Evolutionary conservation across 306 rosid genomes (phyloP), one percentile per base, ranked within the genome.

Genomic region (Potentilla sterilis): DNA sequence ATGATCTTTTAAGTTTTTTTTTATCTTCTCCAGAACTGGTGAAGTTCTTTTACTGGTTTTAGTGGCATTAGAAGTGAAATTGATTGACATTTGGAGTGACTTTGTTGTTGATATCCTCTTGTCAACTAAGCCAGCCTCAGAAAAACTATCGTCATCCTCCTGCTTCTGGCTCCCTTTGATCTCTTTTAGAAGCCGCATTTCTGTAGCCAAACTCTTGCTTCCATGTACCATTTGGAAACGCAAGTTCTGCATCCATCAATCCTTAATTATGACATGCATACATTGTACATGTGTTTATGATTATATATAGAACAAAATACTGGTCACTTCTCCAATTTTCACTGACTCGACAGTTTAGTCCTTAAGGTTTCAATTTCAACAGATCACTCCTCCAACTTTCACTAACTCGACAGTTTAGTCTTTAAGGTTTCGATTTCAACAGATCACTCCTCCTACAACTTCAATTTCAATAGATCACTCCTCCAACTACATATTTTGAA

Each of bases 21-120:
- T 84, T 18, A 80, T 83, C 67, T 78, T 83, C 72, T 83, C 82
- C 54, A 48, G 58, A 70, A 75, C 58, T 52, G 85, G 79, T 61
- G 77, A 54, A 68, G 75, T 52, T 44, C 73, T 72, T 80, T 84
- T 90, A 54, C 83, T 84, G 59, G 82, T 77, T 80, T 86, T 80
- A 68, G 76, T 70, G 24, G 75, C 13, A 6, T 74, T 40, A 48
- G 92, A 80, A 52, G 84, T 75, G 72, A 86, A 83, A 58, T 86
- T 80, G 62, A 78, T 72, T 32, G 98, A 89, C 91, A 75, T 79
- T 75, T 86, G 82, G 46, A 86, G 84, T 54, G 92, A 85, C 49
- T 78, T 82, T 57, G 73, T 77, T 54, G 75, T 41, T 47, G 69
- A 66, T 35, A 79, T 77, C 86, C 78, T 84, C 77, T 69, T 84